A percentile compares a stretch with the other conserved stretches of the same genome.
Conservation (phyloP, 345 rosid genomes). For the Lagerstroemia speciosa region DNA sequence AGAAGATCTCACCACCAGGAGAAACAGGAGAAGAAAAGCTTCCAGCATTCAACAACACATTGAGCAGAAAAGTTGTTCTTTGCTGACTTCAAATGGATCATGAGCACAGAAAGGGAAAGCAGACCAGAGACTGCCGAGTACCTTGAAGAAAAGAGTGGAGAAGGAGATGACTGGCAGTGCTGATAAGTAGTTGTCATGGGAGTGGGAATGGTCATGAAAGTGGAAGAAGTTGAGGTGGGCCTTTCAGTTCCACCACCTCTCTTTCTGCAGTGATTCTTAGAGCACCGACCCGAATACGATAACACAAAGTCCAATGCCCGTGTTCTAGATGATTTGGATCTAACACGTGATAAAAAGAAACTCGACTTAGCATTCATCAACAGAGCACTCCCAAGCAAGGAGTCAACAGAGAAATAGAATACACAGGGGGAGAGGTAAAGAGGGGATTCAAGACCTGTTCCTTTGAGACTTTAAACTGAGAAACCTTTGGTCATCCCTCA, state of each 20-base stretch:
- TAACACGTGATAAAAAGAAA: neutral
- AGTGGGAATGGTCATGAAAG: neutral
- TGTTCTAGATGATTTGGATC: too few species aligned
- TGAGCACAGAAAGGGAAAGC: too few species aligned
- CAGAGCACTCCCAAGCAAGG: neutral
- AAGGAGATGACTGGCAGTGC: neutral
- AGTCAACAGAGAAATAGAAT: neutral
- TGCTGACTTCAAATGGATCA: too few species aligned
- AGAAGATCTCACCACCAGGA: too few species aligned
- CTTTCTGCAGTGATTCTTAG: neutral
- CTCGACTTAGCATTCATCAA: neutral
- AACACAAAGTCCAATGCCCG: too few species aligned
- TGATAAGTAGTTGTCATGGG: neutral
- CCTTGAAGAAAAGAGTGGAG: too few species aligned
- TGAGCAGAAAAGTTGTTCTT: too few species aligned
- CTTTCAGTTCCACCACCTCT: neutral
- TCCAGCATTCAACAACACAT: too few species aligned
- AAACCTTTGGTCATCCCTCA: slow-evolving; percentile 2
- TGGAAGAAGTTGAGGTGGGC: neutral
- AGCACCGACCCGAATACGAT: neutral
- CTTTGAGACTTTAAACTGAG: neutral
- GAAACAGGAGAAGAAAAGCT: too few species aligned
- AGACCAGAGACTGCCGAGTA: too few species aligned
- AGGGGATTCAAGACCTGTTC: neutral
- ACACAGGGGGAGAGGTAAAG: neutral